Conservation (phyloP, 108 stramenopile genomes). For the Discostella stelligeroides region DNA sequence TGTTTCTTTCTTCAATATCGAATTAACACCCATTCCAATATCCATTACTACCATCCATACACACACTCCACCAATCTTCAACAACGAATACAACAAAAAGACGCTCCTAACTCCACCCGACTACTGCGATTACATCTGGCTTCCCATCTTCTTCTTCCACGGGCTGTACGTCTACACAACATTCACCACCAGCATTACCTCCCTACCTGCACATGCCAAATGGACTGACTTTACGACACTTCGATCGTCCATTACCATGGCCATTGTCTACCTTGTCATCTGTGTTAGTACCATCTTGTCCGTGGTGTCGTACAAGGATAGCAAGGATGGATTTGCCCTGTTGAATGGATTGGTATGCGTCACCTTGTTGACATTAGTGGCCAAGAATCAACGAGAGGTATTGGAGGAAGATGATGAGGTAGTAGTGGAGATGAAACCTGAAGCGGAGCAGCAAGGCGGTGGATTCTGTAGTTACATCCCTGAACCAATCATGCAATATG, state of each 20-base stretch:
- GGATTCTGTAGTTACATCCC: conserved; percentile 3
- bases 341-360: not conserved
- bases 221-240: not conserved
- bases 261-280: too few species aligned
- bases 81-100: not conserved
- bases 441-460: not conserved
- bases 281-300: too few species aligned
- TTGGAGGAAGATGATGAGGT: not conserved
- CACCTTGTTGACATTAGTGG: not conserved
- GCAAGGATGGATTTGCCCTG: not conserved
- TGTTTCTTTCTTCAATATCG: too few species aligned
- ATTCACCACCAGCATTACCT: not conserved
- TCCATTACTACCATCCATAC: too few species aligned
- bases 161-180: conserved; percentile 2
- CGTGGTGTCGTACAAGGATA: too few species aligned
- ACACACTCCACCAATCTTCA: not conserved
- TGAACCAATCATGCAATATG: conserved; percentile 1
- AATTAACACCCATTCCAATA: too few species aligned
- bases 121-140: not conserved
- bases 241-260: not conserved
- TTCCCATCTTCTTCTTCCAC: not conserved
- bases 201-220: not conserved
- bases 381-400: not conserved
- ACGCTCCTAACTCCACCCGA: conserved; percentile 1
- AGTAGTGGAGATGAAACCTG: too few species aligned